These are phyloP conservation scores for Sphagnum magellanicum DNA, from an alignment of 228 moss, liverwort and hornwort species.

Conservation along the genomic window DNA sequence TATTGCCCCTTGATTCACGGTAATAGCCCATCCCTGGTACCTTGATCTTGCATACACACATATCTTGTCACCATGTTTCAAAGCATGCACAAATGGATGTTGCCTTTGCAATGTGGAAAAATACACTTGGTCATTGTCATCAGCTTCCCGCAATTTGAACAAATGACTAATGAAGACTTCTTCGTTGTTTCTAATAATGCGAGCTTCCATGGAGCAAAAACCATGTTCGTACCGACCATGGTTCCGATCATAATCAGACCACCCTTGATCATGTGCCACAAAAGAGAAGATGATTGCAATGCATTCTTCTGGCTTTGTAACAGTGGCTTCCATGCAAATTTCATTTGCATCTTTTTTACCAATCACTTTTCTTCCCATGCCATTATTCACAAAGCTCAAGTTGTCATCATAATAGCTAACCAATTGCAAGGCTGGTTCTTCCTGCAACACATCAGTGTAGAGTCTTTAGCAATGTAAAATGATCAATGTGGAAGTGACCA, in stretches of 20 bases:
- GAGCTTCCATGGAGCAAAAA: not conserved
- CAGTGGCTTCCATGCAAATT: not conserved
- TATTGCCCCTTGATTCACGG: not conserved
- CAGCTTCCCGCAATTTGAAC: not conserved
- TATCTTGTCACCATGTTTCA: slow-evolving; percentile 1
- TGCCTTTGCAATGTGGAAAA: slow-evolving; percentile 3
- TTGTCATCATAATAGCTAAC: not conserved
- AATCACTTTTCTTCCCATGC: not conserved
- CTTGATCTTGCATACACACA: slow-evolving; percentile 1
- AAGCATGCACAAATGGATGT: not conserved
- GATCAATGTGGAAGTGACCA: no score
- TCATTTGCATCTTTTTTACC: not conserved
- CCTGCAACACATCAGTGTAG: no score
- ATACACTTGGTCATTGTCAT: not conserved
- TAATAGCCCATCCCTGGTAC: not conserved
- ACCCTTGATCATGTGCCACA: slow-evolving; percentile 7
- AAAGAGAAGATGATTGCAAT: not conserved
- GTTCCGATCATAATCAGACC: not conserved
- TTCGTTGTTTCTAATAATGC: not conserved
- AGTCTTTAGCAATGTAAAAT: no score
- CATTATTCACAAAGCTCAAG: slow-evolving; percentile 1
- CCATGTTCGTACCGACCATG: not conserved
- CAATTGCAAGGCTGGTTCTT: not conserved
- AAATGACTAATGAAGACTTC: not conserved
- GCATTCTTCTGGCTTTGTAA: slow-evolving; percentile 1